Base-by-base conservation (phyloP, 106 monocot species). In the Iris macrosiphon region DNA sequence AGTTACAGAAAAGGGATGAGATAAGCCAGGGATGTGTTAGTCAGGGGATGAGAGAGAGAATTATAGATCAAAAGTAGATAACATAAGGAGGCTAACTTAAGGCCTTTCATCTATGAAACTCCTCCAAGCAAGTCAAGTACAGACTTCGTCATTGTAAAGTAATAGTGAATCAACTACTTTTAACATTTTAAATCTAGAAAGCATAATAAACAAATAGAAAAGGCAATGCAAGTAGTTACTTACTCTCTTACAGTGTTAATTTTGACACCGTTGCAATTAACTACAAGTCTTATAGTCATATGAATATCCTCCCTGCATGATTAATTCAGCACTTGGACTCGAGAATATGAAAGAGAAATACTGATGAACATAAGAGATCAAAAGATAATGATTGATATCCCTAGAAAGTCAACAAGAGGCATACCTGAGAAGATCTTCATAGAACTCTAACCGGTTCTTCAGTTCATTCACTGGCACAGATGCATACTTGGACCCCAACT, bases 251-350 rank as follows among this genome's bases (percentile, higher is more conserved):
- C 87, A 3, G 74, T 54, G 55, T 42, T 75, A 37, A 98, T 78
- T 71, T 85, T 98, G 40, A 98, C 56, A 4, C 98, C 83, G 57
- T 81, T 98, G 69, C 78, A 98, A 67, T 86, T 87, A 75, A 98
- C 78, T 60, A 98, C 98, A 46, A 98, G 67, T 25, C 98, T 72
- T 22, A 98, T 80, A 50, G 90, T 87, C 91, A 98, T 90, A 64
- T 72, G 37, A 35, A 98, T 83, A 73, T 91, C 83, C 67, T 89
- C 91, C 87, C 98, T 98, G 77, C 70, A 85, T 58, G 17, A 51
- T 29, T 15, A 32, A 59, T 13, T 10, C 10, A 6, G 10, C 7
- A 10, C 7, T 6, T 4, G 10, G 34, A 35, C 34, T 35, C 34
- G 34, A 35, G 34, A 16, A 35, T 49, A 50, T 19, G 4, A 39